Conservation (phyloP, 208 protist genomes). For the Naegleria gruberi region DNA sequence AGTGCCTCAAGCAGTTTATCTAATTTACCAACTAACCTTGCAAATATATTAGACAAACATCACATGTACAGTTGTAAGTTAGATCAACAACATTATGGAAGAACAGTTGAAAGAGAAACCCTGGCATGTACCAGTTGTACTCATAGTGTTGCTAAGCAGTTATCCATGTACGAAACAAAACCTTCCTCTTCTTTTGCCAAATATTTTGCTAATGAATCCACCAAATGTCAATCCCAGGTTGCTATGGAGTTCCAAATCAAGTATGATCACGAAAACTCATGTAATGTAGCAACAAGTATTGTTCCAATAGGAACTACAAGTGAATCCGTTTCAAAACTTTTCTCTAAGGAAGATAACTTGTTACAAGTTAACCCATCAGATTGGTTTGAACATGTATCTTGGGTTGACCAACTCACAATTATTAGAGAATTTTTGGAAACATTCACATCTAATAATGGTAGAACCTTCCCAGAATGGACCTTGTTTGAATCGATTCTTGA, state of each 20-base stretch:
- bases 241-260: not conserved
- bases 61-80: not conserved
- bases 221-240: not conserved
- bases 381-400: conserved; percentile 30
- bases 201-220: not conserved
- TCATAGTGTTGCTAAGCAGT: not conserved
- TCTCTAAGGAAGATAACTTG: not conserved
- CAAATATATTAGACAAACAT: not conserved
- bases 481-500: conserved; percentile 16
- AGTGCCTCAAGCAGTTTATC: not conserved
- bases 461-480: conserved; percentile 9
- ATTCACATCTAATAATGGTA: not conserved
- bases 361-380: conserved; percentile 21
- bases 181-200: not conserved
- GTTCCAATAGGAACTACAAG: not conserved
- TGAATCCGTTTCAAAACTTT: too few species aligned
- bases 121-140: not conserved
- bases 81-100: not conserved
- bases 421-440: not conserved
- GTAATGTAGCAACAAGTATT: not conserved
- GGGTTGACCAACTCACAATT: conserved; percentile 21
- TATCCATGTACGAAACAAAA: not conserved
- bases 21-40: not conserved
- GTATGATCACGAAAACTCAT: not conserved
- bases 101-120: too few species aligned